phyloP scores from a whole-genome alignment of 768 basidiomycete species.

The Myochromella boudieri region DNA sequence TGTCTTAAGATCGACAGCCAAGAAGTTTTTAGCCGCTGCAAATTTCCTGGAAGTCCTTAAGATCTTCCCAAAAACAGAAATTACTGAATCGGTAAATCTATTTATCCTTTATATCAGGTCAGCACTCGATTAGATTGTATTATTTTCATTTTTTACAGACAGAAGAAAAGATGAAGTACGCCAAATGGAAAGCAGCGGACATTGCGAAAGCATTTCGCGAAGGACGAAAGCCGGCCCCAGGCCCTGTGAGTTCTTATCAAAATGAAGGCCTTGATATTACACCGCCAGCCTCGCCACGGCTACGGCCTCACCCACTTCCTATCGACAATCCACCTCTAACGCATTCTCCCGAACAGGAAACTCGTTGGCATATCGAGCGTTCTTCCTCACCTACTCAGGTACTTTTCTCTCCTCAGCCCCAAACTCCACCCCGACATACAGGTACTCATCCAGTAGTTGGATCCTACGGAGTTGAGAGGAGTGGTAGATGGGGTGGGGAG shows the following conservation, averaged over 20 bases:
- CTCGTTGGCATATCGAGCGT: slow-evolving; percentile 25
- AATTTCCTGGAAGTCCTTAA: slow-evolving; percentile 91
- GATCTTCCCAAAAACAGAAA: slow-evolving; percentile 62
- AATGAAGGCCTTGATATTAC: slow-evolving; percentile 22
- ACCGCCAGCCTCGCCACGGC: slow-evolving; percentile 8
- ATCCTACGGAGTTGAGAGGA: slow-evolving; percentile 13
- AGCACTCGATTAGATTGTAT: no score
- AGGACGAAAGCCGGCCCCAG: slow-evolving; percentile 79
- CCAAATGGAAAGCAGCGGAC: slow-evolving; percentile 97
- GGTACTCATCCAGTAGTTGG: slow-evolving; percentile 14
- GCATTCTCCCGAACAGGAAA: slow-evolving; percentile 11
- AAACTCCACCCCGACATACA: slow-evolving; percentile 16
- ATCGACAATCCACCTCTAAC: slow-evolving; percentile 19
- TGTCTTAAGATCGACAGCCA: slow-evolving; percentile 72
- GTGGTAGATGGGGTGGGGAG: slow-evolving; percentile 17
- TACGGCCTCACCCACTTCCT: slow-evolving; percentile 11
- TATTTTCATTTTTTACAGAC: slow-evolving; percentile 42
- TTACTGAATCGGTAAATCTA: slow-evolving; percentile 59
- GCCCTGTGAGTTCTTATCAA: slow-evolving; percentile 57
- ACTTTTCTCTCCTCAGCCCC: slow-evolving; percentile 1
- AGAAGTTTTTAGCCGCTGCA: slow-evolving; percentile 92
- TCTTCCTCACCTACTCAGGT: slow-evolving; percentile 26
- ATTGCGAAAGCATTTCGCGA: slow-evolving; percentile 95
- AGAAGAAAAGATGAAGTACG: slow-evolving; percentile 87
- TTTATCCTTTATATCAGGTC: no score